Conservation (phyloP, 345 rosid species). For the Euphorbia tirucalli region DNA sequence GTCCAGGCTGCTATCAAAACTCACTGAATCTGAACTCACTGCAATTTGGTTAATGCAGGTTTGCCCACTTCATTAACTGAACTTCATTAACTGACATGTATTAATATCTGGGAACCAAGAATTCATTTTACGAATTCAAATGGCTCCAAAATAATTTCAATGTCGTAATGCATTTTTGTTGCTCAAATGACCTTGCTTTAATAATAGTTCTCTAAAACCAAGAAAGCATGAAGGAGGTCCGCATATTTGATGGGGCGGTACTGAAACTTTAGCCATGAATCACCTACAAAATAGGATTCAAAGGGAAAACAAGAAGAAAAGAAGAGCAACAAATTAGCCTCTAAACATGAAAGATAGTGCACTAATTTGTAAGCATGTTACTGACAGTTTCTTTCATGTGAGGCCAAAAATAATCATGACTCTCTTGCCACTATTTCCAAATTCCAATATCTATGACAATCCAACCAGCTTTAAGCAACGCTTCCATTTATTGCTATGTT, state of each 20-base stretch:
- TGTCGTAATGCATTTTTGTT: not conserved
- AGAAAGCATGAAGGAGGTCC: slow-evolving; percentile 2
- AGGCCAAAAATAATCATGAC: not conserved
- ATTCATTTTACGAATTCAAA: not conserved
- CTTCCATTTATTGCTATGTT: not conserved
- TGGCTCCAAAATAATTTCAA: not conserved
- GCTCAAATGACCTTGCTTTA: slow-evolving; percentile 4
- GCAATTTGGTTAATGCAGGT: not conserved
- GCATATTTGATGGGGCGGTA: slow-evolving; percentile 14
- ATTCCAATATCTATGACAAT: slow-evolving; percentile 2
- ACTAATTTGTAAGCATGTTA: not conserved
- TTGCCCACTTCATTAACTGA: not conserved
- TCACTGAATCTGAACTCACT: not conserved
- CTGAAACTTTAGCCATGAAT: slow-evolving; percentile 10
- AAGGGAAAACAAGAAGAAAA: not conserved
- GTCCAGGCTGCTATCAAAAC: not conserved
- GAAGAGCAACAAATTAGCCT: slow-evolving; percentile 2
- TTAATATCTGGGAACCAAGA: not conserved
- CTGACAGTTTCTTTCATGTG: not conserved
- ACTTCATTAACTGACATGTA: too few relatives aligned
- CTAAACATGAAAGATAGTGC: not conserved
- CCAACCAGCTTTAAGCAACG: not conserved
- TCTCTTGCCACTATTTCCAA: not conserved
- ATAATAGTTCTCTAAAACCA: not conserved
- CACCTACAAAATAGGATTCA: slow-evolving; percentile 11